These are phyloP conservation scores for Verticillium albo-atrum DNA, from an alignment of 2,329 filamentous ascomycete species.

Conservation along the genomic window DNA sequence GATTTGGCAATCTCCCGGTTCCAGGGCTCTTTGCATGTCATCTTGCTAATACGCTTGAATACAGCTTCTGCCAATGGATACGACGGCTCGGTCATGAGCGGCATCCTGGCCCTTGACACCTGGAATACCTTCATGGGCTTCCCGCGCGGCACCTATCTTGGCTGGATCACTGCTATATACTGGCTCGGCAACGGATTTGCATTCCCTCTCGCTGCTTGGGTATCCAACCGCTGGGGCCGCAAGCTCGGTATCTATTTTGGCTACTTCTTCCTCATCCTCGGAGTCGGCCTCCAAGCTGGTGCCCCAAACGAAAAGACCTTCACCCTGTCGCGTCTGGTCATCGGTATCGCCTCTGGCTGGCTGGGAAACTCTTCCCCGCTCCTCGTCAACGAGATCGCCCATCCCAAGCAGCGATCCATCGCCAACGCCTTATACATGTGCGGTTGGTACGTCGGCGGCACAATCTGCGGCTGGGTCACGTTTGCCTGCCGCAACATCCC, in stretches of 20 bases:
- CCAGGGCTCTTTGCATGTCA: no score
- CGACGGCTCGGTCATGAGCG: slow-evolving; percentile 38
- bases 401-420: slow-evolving; percentile 43
- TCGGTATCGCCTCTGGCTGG: slow-evolving; percentile 38
- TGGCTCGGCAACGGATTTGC: slow-evolving; percentile 54
- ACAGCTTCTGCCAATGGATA: slow-evolving; percentile 28
- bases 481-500: slow-evolving; percentile 42
- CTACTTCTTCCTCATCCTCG: slow-evolving; percentile 50
- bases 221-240: slow-evolving; percentile 51
- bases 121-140: slow-evolving; percentile 44
- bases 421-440: slow-evolving; percentile 52
- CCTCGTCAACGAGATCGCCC: slow-evolving; percentile 48
- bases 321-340: slow-evolving; percentile 50
- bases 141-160: slow-evolving; percentile 37
- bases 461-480: slow-evolving; percentile 42
- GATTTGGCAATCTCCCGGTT: no score
- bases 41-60: background rate
- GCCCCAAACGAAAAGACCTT: slow-evolving; percentile 35
- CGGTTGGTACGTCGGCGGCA: slow-evolving; percentile 47
- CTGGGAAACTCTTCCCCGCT: slow-evolving; percentile 46
- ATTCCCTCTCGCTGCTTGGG: slow-evolving; percentile 50
- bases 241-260: slow-evolving; percentile 49
- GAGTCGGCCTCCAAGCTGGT: slow-evolving; percentile 53
- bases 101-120: slow-evolving; percentile 34
- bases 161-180: slow-evolving; percentile 54